Conservation (phyloP, 2,329 filamentous ascomycete genomes). For the Camillea tinctor region DNA sequence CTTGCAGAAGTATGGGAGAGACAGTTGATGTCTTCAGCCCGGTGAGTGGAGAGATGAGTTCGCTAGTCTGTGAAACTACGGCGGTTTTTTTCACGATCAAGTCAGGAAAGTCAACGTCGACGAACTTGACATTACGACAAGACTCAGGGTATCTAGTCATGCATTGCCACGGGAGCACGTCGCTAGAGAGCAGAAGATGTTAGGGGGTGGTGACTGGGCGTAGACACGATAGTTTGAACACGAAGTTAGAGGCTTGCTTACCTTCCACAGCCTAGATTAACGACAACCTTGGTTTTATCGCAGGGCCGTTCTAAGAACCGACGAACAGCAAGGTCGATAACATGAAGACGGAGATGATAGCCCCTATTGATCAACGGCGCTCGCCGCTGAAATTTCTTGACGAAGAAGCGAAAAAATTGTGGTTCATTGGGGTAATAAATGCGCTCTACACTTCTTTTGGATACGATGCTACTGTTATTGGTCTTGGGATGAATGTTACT, state of each 20-base stretch:
- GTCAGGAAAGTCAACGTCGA: constrained; percentile 84
- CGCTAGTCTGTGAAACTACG: constrained; percentile 62
- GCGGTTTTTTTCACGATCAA: constrained; percentile 73
- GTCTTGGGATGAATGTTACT: constrained; percentile 51
- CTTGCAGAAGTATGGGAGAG: constrained; percentile 56
- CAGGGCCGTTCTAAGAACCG: constrained; percentile 63
- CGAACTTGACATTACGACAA: constrained; percentile 62
- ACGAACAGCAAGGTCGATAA: constrained; percentile 71
- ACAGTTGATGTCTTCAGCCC: constrained; percentile 37
- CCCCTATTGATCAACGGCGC: constrained; percentile 89
- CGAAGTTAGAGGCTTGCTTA: constrained; percentile 57
- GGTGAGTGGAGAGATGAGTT: constrained; percentile 54
- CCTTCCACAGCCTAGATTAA: constrained; percentile 91
- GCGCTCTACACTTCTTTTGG: constrained; percentile 88
- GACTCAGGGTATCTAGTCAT: constrained; percentile 62
- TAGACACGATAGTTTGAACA: constrained; percentile 4
- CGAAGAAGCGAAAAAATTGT: constrained; percentile 86
- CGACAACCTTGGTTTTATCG: constrained; percentile 65
- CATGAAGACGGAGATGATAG: constrained; percentile 82
- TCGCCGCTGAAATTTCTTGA: constrained; percentile 76
- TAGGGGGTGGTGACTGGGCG: not conserved
- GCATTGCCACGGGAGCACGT: constrained; percentile 83
- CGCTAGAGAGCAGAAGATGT: constrained; percentile 48
- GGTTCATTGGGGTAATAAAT: constrained; percentile 76
- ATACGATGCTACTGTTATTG: constrained; percentile 89